A percentile compares a stretch with the other conserved stretches of the same genome.
These are phyloP conservation scores for Phytophthora brassicae DNA, from an alignment of 352 stramenopile genomes.

Conservation along the genomic window DNA sequence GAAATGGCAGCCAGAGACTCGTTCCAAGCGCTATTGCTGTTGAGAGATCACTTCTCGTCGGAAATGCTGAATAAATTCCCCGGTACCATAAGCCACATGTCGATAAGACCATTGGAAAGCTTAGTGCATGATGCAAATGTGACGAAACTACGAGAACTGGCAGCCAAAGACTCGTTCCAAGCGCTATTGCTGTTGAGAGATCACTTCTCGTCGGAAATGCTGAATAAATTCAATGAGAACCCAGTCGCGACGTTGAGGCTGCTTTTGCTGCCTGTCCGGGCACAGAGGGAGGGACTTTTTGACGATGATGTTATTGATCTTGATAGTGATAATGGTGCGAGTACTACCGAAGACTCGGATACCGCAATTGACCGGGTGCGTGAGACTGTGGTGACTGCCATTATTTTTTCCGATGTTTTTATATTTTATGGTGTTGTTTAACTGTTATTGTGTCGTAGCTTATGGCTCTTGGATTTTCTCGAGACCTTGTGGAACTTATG, in stretches of 20 bases:
- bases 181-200: slow-evolving; percentile 58
- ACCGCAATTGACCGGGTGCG: slow-evolving; percentile 40
- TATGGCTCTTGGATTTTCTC: slow-evolving; percentile 56
- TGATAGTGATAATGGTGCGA: neutral
- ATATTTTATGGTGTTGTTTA: neutral
- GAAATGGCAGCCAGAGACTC: slow-evolving; percentile 28
- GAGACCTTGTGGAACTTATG: slow-evolving; percentile 49
- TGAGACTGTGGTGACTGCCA: too few relatives aligned
- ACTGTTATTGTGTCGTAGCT: slow-evolving; percentile 36
- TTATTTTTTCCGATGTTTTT: neutral
- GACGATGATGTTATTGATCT: slow-evolving; percentile 18
- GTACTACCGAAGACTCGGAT: neutral
- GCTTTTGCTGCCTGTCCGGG: slow-evolving; percentile 20
- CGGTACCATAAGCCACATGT: too few relatives aligned
- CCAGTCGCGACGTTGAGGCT: slow-evolving; percentile 39
- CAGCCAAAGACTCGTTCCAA: slow-evolving; percentile 41
- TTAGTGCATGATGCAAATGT: slow-evolving; percentile 32
- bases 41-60: slow-evolving; percentile 50
- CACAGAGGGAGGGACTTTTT: neutral
- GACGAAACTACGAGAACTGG: slow-evolving; percentile 28
- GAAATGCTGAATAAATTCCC: slow-evolving; percentile 38
- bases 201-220: slow-evolving; percentile 30
- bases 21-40: slow-evolving; percentile 51
- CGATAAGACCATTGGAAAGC: slow-evolving; percentile 28
- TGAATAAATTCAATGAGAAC: slow-evolving; percentile 54